Conservation (phyloP, 768 basidiomycete genomes). For the Postia placenta region DNA sequence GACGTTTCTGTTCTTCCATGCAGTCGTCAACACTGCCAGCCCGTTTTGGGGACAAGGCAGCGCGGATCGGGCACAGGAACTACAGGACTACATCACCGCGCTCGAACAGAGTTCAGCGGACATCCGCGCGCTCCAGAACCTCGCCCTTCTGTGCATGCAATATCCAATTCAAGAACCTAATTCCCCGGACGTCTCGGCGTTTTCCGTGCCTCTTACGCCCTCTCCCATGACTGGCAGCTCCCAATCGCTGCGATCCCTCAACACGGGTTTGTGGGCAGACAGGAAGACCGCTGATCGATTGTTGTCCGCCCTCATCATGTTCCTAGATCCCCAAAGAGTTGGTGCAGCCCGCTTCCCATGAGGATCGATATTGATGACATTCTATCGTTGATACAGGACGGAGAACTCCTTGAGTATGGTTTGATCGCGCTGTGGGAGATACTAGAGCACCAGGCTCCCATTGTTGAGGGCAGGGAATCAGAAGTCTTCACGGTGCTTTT, state of each 20-base stretch:
- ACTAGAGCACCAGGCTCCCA: constrained; percentile 63
- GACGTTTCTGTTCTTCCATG: constrained; percentile 8
- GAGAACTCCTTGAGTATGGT: constrained; percentile 68
- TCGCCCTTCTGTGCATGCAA: constrained; percentile 56
- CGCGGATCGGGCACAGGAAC: constrained; percentile 40
- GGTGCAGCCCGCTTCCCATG: constrained; percentile 1
- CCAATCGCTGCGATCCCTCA: constrained; percentile 37
- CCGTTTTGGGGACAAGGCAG: constrained; percentile 34
- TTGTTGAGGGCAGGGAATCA: constrained; percentile 75
- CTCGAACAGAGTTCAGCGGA: constrained; percentile 50
- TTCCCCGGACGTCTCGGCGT: constrained; percentile 49
- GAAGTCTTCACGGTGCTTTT: constrained; percentile 71
- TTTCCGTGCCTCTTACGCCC: constrained; percentile 47
- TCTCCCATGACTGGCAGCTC: constrained; percentile 43
- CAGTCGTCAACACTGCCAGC: constrained; percentile 47
- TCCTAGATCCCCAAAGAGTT: constrained; percentile 61
- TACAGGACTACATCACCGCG: constrained; percentile 45
- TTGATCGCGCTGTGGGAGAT: constrained; percentile 82
- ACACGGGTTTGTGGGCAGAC: constrained; percentile 65
- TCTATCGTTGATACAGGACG: constrained; percentile 35
- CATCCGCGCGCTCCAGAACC: constrained; percentile 51
- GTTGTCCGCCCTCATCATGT: constrained; percentile 58
- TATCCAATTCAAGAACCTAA: constrained; percentile 40
- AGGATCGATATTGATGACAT: constrained; percentile 5
- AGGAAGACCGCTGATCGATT: constrained; percentile 66